phyloP scores from a whole-genome alignment of 805 yeast genomes.

The Sugiyamaella floridensis region DNA sequence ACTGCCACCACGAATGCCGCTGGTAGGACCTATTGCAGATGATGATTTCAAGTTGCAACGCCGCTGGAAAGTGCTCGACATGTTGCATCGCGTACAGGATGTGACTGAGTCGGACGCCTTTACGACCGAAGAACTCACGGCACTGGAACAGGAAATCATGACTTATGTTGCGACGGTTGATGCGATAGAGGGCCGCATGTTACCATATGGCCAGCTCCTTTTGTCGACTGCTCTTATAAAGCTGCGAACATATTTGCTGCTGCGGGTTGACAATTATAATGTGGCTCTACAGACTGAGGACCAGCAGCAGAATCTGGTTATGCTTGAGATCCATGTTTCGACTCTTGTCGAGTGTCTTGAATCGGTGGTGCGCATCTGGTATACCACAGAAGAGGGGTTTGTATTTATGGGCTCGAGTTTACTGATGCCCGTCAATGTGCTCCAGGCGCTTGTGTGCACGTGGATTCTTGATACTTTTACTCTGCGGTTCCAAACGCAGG shows the following conservation, averaged over 20 bases:
- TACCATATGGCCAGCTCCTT: conserved; percentile 1
- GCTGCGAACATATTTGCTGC: neutral
- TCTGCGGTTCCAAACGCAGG: neutral
- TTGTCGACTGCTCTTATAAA: neutral
- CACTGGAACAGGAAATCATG: neutral
- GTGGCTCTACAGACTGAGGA: neutral
- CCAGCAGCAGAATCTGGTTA: neutral
- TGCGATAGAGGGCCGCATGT: neutral
- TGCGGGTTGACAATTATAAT: neutral
- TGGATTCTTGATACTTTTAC: neutral
- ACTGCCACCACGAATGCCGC: neutral
- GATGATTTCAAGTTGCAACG: neutral
- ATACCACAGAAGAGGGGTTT: neutral
- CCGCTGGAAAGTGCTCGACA: neutral
- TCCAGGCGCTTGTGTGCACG: neutral
- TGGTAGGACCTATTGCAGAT: neutral
- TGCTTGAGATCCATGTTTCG: neutral
- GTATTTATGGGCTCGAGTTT: conserved; percentile 1
- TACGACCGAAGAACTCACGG: neutral
- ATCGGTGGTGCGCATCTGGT: neutral
- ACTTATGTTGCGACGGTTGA: neutral
- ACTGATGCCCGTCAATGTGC: neutral
- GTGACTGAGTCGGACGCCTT: neutral
- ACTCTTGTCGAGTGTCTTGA: neutral
- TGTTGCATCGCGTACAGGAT: neutral